Base-by-base conservation (phyloP, 208 protist genomes). In the Vickermania spadyakhi region DNA sequence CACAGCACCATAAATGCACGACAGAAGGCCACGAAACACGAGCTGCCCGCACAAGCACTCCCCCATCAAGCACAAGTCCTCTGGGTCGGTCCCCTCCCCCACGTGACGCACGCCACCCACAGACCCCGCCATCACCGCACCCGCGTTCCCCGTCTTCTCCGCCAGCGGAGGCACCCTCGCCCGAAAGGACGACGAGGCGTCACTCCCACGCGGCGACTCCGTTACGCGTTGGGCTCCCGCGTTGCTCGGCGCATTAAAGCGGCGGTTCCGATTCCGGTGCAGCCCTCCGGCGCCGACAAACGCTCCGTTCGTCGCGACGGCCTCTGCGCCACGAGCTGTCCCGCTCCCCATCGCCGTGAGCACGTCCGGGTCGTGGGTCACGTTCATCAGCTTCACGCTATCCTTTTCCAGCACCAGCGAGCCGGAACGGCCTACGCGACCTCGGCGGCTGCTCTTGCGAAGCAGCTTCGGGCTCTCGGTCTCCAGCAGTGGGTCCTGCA, bases 1-100 rank as follows among this genome's bases (percentile, higher is more conserved):
- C 58, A 93, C 89, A 22, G 75, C 81, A 52, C 86, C 86, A 64
- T 82, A 93, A 28, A 93, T 82, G 59, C 60, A 63, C 31, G 82
- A 93, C 13, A 86, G 66, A 27, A 58, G 63, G 3, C 77, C 75
- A 41, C 13, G 22, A 29, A 77, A 56, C 7, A 52, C 57, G 11
- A 66, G 49, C 7, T 63, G 63, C 11, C 76, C 73, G 66, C 86
- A 93, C 27, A 89, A 58, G 62, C 86, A 93, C 4, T 64, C 11
- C 5, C 77, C 82, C 22, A 25, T 58, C 56, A 90, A 86, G 11
- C 52, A 28, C 1, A 77, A 5, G 21, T 79, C 79, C 2, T 52
- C 60, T 1, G 11, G 58, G 7, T 11, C 58, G 1, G 56, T 53
- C 5, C 4, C 57, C 0, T 28, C 56, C 18, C 7, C 58, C 13